Percentiles rank a stretch among this genome's conserved stretches.
These are phyloP conservation scores for Trypanosoma melophagium DNA, from an alignment of 208 protist species.

Conservation along the genomic window DNA sequence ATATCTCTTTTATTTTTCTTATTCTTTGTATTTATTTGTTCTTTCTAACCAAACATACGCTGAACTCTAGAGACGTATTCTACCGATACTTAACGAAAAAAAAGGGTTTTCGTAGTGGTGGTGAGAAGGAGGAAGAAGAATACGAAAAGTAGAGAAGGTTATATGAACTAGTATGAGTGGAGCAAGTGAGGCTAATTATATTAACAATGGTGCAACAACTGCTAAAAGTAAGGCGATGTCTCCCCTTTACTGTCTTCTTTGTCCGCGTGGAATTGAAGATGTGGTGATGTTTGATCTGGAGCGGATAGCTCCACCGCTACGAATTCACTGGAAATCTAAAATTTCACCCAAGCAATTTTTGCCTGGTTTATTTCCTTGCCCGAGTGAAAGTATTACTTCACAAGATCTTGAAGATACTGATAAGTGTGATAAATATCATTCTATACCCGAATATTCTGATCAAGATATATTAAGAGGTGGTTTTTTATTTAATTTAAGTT, in stretches of 20 bases:
- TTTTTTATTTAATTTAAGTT: slow-evolving; percentile 22
- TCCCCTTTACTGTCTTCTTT: slow-evolving; percentile 32
- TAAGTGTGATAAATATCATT: background rate
- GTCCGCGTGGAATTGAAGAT: slow-evolving; percentile 46
- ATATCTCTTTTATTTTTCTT: slow-evolving; percentile 9
- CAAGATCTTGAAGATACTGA: background rate
- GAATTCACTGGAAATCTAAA: background rate
- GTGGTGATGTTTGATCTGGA: slow-evolving; percentile 25
- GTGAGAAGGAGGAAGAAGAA: too few relatives aligned
- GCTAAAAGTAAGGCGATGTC: background rate
- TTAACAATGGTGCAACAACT: background rate
- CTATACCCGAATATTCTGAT: background rate
- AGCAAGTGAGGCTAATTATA: background rate
- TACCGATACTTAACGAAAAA: background rate
- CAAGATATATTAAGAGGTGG: slow-evolving; percentile 6
- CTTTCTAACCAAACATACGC: background rate
- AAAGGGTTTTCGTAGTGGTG: background rate
- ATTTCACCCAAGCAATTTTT: slow-evolving; percentile 9
- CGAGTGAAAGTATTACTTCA: background rate
- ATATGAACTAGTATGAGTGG: background rate
- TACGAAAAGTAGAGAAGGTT: background rate
- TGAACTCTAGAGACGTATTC: background rate
- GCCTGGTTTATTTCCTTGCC: background rate
- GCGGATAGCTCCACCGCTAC: background rate
- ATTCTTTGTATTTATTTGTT: slow-evolving; percentile 7